Conservation (phyloP, 1,139 yeast genomes). For the Schwanniomyces etchellsii region DNA sequence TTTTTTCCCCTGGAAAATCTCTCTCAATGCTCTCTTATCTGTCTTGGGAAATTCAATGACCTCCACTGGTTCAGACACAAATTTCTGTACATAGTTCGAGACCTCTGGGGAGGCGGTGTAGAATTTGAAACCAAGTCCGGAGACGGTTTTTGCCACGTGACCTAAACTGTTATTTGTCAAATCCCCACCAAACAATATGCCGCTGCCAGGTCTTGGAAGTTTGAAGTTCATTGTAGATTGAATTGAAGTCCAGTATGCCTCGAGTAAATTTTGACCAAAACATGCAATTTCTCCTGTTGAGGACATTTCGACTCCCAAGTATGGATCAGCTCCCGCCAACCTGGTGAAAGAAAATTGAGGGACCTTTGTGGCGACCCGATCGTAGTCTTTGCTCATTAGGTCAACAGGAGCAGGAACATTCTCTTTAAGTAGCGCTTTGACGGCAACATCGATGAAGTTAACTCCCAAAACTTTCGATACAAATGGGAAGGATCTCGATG, state of each 20-base stretch:
- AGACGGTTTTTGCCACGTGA: constrained; percentile 61
- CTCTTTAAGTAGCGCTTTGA: constrained; percentile 73
- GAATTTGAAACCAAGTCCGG: constrained; percentile 74
- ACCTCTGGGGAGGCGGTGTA: constrained; percentile 73
- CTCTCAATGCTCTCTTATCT: constrained; percentile 89
- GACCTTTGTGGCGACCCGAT: constrained; percentile 92
- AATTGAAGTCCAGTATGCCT: constrained; percentile 96
- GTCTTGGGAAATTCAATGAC: constrained; percentile 86
- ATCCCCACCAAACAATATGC: constrained; percentile 93
- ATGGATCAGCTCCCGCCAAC: constrained; percentile 98
- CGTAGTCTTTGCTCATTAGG: constrained; percentile 54
- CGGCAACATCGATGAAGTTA: constrained; percentile 92
- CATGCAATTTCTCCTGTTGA: constrained; percentile 98
- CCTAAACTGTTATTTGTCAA: constrained; percentile 66
- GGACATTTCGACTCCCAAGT: constrained; percentile 98
- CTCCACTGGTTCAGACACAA: constrained; percentile 44
- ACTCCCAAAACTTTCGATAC: constrained; percentile 93
- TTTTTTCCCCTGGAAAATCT: constrained; percentile 80
- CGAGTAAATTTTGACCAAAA: constrained; percentile 77
- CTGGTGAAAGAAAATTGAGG: constrained; percentile 98
- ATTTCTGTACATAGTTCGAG: constrained; percentile 55
- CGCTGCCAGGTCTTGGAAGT: constrained; percentile 85
- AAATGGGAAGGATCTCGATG: constrained; percentile 97
- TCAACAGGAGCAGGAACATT: constrained; percentile 66
- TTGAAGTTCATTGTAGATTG: constrained; percentile 97